Evolutionary conservation across 176 grass and related monocot species (phyloP).

Genomic region (Puya raimondii): DNA sequence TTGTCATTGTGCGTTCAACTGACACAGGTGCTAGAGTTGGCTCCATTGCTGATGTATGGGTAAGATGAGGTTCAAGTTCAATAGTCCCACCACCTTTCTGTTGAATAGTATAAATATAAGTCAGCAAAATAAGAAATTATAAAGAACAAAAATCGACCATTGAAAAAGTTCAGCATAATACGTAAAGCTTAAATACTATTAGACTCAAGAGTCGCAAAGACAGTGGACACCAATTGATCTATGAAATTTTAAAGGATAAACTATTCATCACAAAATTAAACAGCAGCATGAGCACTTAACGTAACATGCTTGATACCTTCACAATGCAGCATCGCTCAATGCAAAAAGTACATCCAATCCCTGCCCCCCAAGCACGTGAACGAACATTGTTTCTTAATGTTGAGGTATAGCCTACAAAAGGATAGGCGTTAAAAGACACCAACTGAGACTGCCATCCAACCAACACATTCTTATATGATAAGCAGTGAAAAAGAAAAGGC

Average conservation of each 20-base stretch:
- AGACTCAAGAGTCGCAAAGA: not conserved
- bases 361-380: conserved; percentile 94
- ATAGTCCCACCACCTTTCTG: conserved; percentile 89
- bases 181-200: not conserved
- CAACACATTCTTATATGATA: not conserved
- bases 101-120: conserved; percentile 18
- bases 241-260: not conserved
- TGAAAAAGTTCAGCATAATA: not conserved
- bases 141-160: not conserved
- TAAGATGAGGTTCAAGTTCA: conserved; percentile 73
- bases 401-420: conserved; percentile 70
- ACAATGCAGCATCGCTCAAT: conserved; percentile 90
- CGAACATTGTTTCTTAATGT: conserved; percentile 94
- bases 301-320: conserved; percentile 45
- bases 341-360: conserved; percentile 86
- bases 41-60: conserved; percentile 85
- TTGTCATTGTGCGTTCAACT: conserved; percentile 92
- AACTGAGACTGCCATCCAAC: too few relatives aligned
- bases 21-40: conserved; percentile 88
- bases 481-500: not conserved
- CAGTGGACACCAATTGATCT: too few relatives aligned
- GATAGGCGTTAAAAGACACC: conserved; percentile 19
- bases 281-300: not conserved
- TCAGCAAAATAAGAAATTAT: conserved; percentile 2
- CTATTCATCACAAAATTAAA: not conserved